A percentile compares a stretch with the other conserved stretches of the same genome.
These are phyloP conservation scores for Lecanicillium sp. DNA, from an alignment of 2,329 filamentous ascomycete genomes.

Conservation along the genomic window DNA sequence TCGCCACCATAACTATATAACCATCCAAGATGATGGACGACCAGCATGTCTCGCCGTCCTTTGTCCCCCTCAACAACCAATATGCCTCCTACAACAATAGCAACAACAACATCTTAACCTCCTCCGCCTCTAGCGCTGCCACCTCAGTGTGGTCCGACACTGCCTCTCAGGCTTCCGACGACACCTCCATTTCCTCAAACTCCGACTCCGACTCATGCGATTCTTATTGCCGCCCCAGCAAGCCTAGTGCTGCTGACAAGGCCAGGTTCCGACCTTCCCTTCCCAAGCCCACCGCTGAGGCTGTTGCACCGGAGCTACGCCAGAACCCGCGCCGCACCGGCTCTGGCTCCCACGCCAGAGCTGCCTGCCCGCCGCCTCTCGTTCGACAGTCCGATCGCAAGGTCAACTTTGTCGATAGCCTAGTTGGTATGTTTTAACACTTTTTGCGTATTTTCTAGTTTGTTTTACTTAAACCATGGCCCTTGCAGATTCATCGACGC, in stretches of 20 bases:
- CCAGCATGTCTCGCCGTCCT: constrained; percentile 44
- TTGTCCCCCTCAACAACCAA: constrained; percentile 34
- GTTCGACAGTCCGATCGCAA: constrained; percentile 86
- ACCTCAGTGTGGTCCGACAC: constrained; percentile 71
- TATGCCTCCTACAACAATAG: constrained; percentile 59
- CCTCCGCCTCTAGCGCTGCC: constrained; percentile 67
- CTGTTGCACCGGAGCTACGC: constrained; percentile 52
- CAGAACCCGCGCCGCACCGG: constrained; percentile 54
- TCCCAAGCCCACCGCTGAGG: constrained; percentile 25
- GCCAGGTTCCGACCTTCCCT: constrained; percentile 15
- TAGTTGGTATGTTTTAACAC: constrained; percentile 74
- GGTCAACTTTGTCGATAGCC: constrained; percentile 89
- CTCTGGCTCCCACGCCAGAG: constrained; percentile 43
- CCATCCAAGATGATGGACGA: constrained; percentile 50
- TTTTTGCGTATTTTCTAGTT: constrained; percentile 11
- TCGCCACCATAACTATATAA: constrained; percentile 16
- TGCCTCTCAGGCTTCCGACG: constrained; percentile 61
- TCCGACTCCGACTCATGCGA: constrained; percentile 45
- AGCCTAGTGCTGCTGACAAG: constrained; percentile 14
- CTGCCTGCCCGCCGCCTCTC: constrained; percentile 63
- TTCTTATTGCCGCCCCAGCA: constrained; percentile 28
- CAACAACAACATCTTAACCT: constrained; percentile 63
- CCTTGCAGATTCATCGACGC: constrained; percentile 79
- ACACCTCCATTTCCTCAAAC: constrained; percentile 55
- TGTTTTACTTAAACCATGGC: constrained; percentile 21